Base-by-base conservation (phyloP, 169 alveolate species). In the Eimeria sp. region DNA sequence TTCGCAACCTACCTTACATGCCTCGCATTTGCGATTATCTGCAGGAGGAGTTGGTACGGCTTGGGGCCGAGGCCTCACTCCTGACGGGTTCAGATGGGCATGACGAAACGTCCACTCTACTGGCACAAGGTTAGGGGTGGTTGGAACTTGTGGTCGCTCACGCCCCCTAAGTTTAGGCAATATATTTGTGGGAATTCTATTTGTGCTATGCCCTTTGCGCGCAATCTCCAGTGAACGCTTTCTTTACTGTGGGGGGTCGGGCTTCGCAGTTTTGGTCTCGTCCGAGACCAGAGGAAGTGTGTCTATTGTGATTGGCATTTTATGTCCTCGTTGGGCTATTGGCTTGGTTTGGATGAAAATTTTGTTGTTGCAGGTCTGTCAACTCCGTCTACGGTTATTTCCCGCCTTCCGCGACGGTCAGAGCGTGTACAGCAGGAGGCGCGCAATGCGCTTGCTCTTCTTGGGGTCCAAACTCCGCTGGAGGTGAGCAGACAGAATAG, bases 21-120 rank as follows among this genome's bases (percentile, higher is more conserved):
- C 30, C 3, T 40, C 5, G 27, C 27, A 13, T 47, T 47, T 51
- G 63, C 45, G 61, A 3, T 18, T 40, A 27, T 67, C 58, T 34
- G 49, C 96, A 84, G 94, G 96, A 82, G 57, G 96, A 94, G 78
- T 54, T 94, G n/a, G 96, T 94, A n/a, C 92, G 94, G 4, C 73
- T 94, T 65, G 96, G 96, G 16, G 94, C 90, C 70, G 90, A 84
- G 83, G 96, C 94, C 2, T 63, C 94, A 7, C 78, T 89, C 34
- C 57, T 94, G 86, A 58, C 92, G 49, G 96, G 88, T 16, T 47
- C 92, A 25, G 93, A 72, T 27, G 93, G 96, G n/a, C 78, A 72
- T 22, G 96, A 65, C 40, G 88, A 47, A n/a, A 72, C 96, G 16
- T 61, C 96, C 63, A 92, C 78, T 45, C 34, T 65, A 45, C 93